Evolutionary conservation across 2,329 filamentous ascomycete species (phyloP).

Genomic region (Ophiosphaerella korrae): DNA sequence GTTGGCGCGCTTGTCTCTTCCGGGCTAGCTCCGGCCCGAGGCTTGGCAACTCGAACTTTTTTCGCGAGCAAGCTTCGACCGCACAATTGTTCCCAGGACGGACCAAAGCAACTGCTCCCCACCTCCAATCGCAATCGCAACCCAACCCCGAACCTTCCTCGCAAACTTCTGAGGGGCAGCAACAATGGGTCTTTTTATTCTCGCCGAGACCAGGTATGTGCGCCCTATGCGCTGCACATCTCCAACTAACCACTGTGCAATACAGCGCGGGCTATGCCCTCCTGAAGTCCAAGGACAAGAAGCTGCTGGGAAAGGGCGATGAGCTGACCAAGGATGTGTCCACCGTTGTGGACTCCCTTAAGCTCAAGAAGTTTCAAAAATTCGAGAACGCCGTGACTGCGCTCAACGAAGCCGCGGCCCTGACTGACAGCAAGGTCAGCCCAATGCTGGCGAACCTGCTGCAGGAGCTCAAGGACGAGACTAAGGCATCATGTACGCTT

Average conservation of each 20-base stretch:
- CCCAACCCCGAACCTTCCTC: not conserved
- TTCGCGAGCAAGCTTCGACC: slow-evolving; percentile 15
- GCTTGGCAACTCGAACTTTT: slow-evolving; percentile 21
- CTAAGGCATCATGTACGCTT: slow-evolving; percentile 74
- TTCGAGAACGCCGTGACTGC: slow-evolving; percentile 92
- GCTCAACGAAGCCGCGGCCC: slow-evolving; percentile 75
- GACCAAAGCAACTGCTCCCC: slow-evolving; percentile 6
- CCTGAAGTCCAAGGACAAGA: slow-evolving; percentile 99
- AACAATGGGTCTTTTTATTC: slow-evolving; percentile 52
- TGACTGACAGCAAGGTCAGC: slow-evolving; percentile 94
- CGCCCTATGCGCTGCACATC: slow-evolving; percentile 8
- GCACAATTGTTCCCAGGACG: slow-evolving; percentile 16
- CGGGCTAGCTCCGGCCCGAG: not conserved
- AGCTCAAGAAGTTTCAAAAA: slow-evolving; percentile 95
- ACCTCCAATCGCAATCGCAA: slow-evolving; percentile 12
- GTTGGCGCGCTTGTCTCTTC: slow-evolving; percentile 4
- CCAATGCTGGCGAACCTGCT: slow-evolving; percentile 82
- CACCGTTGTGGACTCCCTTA: slow-evolving; percentile 86
- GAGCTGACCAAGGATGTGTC: slow-evolving; percentile 74
- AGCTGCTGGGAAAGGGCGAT: slow-evolving; percentile 85
- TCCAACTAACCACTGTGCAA: slow-evolving; percentile 22
- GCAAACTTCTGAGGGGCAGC: not conserved
- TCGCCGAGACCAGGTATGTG: slow-evolving; percentile 42
- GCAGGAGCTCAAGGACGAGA: slow-evolving; percentile 92
- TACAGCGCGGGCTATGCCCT: slow-evolving; percentile 94